Conservation (phyloP, 2,329 filamentous ascomycete genomes). For the Pleomassaria siparia region DNA sequence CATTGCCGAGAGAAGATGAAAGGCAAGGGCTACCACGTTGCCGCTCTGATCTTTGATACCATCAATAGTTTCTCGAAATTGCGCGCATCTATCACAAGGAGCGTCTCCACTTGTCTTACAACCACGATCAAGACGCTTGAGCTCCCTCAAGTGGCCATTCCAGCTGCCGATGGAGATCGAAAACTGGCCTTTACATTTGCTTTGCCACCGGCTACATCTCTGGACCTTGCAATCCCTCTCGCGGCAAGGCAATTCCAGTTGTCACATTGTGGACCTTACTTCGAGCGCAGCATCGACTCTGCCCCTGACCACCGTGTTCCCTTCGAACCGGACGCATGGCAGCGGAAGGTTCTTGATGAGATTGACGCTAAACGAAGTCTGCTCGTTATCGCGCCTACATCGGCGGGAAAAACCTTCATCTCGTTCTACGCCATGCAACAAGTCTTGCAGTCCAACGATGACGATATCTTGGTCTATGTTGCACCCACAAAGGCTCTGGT, state of each 20-base stretch:
- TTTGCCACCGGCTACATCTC: slow-evolving; percentile 20
- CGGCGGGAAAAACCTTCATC: slow-evolving; percentile 81
- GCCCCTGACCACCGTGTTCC: slow-evolving; percentile 66
- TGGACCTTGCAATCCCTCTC: slow-evolving; percentile 40
- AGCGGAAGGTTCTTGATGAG: slow-evolving; percentile 70
- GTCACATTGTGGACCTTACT: slow-evolving; percentile 68
- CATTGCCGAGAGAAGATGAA: slow-evolving; percentile 33
- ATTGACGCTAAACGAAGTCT: slow-evolving; percentile 71
- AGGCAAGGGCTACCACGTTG: slow-evolving; percentile 32
- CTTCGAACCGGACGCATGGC: slow-evolving; percentile 77
- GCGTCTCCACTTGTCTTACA: slow-evolving; percentile 33
- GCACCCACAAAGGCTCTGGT: slow-evolving; percentile 81
- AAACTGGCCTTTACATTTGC: slow-evolving; percentile 48
- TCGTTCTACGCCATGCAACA: slow-evolving; percentile 84
- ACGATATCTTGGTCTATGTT: slow-evolving; percentile 74
- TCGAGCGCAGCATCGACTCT: slow-evolving; percentile 74
- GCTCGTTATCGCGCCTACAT: slow-evolving; percentile 76
- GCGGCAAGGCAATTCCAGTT: slow-evolving; percentile 65
- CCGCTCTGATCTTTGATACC: slow-evolving; percentile 36
- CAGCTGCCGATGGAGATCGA: slow-evolving; percentile 35
- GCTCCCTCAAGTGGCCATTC: slow-evolving; percentile 41
- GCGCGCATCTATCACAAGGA: slow-evolving; percentile 28
- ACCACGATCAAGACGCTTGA: slow-evolving; percentile 42
- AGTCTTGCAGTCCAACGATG: slow-evolving; percentile 66
- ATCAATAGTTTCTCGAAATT: slow-evolving; percentile 31